A percentile compares a stretch with the other conserved stretches of the same genome.
phyloP scores from a whole-genome alignment of 805 yeast species.

The Lipomyces sp. region DNA sequence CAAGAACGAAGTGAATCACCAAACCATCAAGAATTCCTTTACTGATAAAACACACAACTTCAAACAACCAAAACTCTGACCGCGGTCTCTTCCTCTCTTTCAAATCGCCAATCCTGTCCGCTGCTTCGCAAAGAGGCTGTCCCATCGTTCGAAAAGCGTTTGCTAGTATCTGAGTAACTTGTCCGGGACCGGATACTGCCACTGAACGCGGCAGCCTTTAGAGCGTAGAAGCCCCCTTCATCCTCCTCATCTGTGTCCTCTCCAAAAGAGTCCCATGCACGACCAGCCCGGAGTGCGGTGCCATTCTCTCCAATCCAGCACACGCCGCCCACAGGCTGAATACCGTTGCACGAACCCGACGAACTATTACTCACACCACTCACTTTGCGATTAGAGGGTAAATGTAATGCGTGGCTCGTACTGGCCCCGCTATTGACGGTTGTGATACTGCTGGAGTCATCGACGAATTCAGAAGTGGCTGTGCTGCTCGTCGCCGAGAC shows the following conservation, averaged over 20 bases:
- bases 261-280: slow-evolving; percentile 4
- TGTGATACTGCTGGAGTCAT: background rate
- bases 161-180: background rate
- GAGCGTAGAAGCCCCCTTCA: background rate
- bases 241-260: slow-evolving; percentile 23
- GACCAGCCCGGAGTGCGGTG: slow-evolving; percentile 11
- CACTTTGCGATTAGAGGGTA: background rate
- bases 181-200: slow-evolving; percentile 6
- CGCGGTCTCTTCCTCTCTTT: slow-evolving; percentile 20
- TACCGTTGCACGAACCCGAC: background rate
- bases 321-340: slow-evolving; percentile 18
- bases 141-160: background rate
- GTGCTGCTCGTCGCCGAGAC: slow-evolving; percentile 3
- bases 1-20: background rate
- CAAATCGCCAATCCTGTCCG: slow-evolving; percentile 22
- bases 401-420: slow-evolving; percentile 8
- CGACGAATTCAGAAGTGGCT: slow-evolving; percentile 9
- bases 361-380: background rate
- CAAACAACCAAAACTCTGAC: slow-evolving; percentile 10
- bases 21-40: background rate
- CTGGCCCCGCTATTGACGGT: slow-evolving; percentile 6
- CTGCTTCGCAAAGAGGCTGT: slow-evolving; percentile 17
- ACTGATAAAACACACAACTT: background rate
- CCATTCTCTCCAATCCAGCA: slow-evolving; percentile 36
- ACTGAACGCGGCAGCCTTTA: slow-evolving; percentile 5